These are phyloP conservation scores for Zygosaccharomyces gambellarensis DNA, from an alignment of 805 yeast genomes.

Conservation along the genomic window DNA sequence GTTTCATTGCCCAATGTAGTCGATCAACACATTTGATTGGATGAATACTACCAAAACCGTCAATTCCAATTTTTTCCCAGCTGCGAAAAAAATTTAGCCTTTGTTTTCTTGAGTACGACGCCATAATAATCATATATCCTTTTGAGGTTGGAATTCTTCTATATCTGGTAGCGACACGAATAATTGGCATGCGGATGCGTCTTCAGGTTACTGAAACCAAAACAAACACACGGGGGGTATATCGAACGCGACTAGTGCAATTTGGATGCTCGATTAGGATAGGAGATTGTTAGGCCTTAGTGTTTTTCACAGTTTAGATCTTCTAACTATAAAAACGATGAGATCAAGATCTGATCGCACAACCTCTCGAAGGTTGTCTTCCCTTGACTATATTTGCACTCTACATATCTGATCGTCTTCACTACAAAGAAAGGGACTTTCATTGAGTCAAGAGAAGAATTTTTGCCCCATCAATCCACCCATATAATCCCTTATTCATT, in stretches of 20 bases:
- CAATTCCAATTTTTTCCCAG: not conserved
- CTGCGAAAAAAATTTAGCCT: not conserved
- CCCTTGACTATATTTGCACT: no score
- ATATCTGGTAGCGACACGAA: slow-evolving; percentile 8
- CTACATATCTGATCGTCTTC: not conserved
- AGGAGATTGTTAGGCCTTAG: slow-evolving; percentile 7
- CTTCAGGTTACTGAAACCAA: not conserved
- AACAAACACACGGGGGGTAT: slow-evolving; percentile 6
- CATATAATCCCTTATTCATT: not conserved
- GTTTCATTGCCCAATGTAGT: slow-evolving; percentile 1
- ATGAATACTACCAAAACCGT: not conserved
- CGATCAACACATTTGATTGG: not conserved
- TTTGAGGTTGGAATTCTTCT: slow-evolving; percentile 1
- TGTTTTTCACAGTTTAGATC: not conserved
- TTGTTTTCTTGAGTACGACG: slow-evolving; percentile 1
- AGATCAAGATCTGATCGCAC: not conserved
- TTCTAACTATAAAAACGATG: not conserved
- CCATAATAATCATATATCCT: slow-evolving; percentile 5
- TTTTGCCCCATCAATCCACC: not conserved
- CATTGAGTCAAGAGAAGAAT: not conserved
- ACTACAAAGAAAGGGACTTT: not conserved
- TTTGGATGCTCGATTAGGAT: slow-evolving; percentile 16
- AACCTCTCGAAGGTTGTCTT: slow-evolving; percentile 1
- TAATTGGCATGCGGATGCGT: not conserved
- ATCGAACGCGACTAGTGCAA: slow-evolving; percentile 13